Percentiles rank a stretch among this genome's conserved stretches.
Conservation (phyloP, 129 eudicot species). For the sunflower (Helianthus annuus) region HanXRQr2.0-SUNRISE NC_035446.2:100699775-100700274, state of each 20-base stretch:
- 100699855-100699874: slow-evolving; percentile 24
- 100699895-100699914: slow-evolving; percentile 28
- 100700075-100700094: slow-evolving; percentile 63
- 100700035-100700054: not conserved
- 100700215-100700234: slow-evolving; percentile 6
- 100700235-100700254: not conserved
- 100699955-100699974: slow-evolving; percentile 6
- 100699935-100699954: slow-evolving; percentile 12
- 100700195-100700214: slow-evolving; percentile 58
- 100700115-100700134: slow-evolving; percentile 94
- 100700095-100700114: slow-evolving; percentile 80
- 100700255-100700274: slow-evolving; percentile 11
- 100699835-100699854: slow-evolving; percentile 19
- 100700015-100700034: slow-evolving; percentile 12
- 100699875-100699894: slow-evolving; percentile 19
- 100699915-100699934: slow-evolving; percentile 22
- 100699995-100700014: not conserved
- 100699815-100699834: slow-evolving; percentile 2
- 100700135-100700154: slow-evolving; percentile 93
- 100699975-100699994: not conserved
- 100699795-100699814: slow-evolving; percentile 31
- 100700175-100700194: slow-evolving; percentile 93
- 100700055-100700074: slow-evolving; percentile 19
- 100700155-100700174: slow-evolving; percentile 94
- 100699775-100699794: slow-evolving; percentile 52